Conservation (phyloP, 169 alveolate species). For the Miamiensis avidus region DNA sequence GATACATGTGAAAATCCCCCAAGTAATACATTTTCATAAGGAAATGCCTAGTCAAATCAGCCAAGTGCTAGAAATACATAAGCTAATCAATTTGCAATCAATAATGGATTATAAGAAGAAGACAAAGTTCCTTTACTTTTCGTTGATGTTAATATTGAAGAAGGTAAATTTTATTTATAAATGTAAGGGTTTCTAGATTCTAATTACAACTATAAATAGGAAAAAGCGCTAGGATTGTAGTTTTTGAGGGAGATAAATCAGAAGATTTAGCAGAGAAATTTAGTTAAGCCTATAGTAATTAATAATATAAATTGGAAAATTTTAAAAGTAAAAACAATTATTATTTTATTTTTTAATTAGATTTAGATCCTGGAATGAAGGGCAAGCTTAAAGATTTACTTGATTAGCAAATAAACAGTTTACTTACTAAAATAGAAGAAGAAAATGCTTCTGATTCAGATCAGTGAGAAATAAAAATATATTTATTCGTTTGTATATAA, state of each 20-base stretch:
- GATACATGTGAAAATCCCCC: neutral
- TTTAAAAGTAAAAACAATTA: neutral
- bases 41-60: neutral
- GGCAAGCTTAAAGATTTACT: slow-evolving; percentile 9
- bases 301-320: neutral
- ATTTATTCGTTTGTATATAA: too few species aligned
- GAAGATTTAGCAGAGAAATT: slow-evolving; percentile 73
- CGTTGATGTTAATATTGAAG: neutral
- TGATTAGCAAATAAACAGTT: slow-evolving; percentile 4
- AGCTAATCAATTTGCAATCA: too few species aligned
- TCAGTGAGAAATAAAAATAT: neutral
- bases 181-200: neutral
- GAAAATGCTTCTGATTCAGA: slow-evolving; percentile 7
- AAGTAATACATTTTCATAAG: neutral
- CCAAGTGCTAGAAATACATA: too few species aligned
- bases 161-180: neutral
- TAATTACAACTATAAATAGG: slow-evolving; percentile 8
- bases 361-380: slow-evolving; percentile 7
- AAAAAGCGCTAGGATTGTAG: slow-evolving; percentile 59
- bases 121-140: neutral
- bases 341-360: neutral
- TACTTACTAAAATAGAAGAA: slow-evolving; percentile 23
- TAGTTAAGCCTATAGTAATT: slow-evolving; percentile 52
- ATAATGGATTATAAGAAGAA: neutral
- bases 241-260: slow-evolving; percentile 77